Percentiles rank a stretch among this genome's conserved stretches.
Conservation (phyloP, 2,329 filamentous ascomycete species). For the Fusarium domesticum region DNA sequence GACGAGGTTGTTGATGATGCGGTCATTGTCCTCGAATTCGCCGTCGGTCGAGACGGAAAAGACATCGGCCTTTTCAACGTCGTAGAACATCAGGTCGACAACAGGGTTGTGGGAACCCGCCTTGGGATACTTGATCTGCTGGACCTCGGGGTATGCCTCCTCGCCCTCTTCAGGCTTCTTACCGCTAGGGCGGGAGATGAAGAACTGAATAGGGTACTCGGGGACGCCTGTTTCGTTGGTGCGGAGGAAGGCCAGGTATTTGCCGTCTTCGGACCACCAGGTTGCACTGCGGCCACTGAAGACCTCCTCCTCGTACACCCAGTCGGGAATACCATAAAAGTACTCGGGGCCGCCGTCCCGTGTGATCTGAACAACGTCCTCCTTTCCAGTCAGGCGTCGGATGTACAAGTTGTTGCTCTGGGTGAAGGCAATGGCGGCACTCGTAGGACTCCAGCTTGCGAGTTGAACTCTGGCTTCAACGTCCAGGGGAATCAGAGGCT, state of each 20-base stretch:
- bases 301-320: constrained; percentile 77
- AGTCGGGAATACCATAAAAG: constrained; percentile 96
- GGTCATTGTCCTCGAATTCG: constrained; percentile 75
- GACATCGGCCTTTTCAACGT: constrained; percentile 70
- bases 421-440: constrained; percentile 86
- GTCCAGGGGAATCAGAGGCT: constrained; percentile 72
- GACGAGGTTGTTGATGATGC: constrained; percentile 87
- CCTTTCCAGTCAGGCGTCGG: constrained; percentile 54
- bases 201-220: constrained; percentile 91
- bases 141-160: constrained; percentile 86
- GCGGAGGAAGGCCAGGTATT: constrained; percentile 84
- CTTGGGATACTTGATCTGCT: constrained; percentile 95
- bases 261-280: constrained; percentile 92
- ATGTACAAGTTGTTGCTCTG: constrained; percentile 87
- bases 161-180: constrained; percentile 62
- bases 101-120: constrained; percentile 90
- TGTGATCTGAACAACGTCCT: constrained; percentile 69
- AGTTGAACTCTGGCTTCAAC: constrained; percentile 69
- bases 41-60: constrained; percentile 76
- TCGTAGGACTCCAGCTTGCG: constrained; percentile 84
- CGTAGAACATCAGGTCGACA: constrained; percentile 85
- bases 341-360: constrained; percentile 81
- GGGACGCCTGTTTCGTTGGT: constrained; percentile 93
- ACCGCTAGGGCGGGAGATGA: constrained; percentile 80
- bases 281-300: constrained; percentile 77